Percentiles rank a stretch among this genome's conserved stretches.
These are phyloP conservation scores for Eimeria falciformis DNA, from an alignment of 169 alveolate species.

Conservation along the genomic window DNA sequence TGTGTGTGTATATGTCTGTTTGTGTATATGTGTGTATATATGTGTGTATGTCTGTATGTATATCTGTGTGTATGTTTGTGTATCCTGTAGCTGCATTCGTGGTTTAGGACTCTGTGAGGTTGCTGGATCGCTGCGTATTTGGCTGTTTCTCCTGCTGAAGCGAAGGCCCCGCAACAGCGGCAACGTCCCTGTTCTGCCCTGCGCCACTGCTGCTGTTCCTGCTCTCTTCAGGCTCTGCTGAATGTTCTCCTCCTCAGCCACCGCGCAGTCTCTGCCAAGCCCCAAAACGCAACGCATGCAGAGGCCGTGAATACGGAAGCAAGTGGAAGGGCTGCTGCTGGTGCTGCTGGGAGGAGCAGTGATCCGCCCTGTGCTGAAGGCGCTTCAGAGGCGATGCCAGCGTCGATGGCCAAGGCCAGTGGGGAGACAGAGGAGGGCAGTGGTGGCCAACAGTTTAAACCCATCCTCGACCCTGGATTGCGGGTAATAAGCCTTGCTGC, in stretches of 20 bases:
- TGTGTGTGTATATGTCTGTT: no score
- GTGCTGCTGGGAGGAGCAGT: neutral
- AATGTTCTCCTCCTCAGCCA: slow-evolving; percentile 70
- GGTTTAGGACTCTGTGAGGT: no score
- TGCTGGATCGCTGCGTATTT: neutral
- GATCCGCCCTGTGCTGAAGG: neutral
- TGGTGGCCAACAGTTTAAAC: neutral
- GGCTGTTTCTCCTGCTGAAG: neutral
- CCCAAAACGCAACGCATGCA: slow-evolving; percentile 6
- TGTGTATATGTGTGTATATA: no score
- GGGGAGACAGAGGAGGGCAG: neutral
- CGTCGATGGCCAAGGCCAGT: neutral
- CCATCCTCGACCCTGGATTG: slow-evolving; percentile 8
- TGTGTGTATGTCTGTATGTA: no score
- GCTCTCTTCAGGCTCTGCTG: slow-evolving; percentile 68
- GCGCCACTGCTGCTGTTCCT: neutral
- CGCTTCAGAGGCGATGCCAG: neutral
- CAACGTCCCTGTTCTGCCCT: neutral
- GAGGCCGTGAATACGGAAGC: neutral
- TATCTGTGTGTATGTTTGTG: neutral
- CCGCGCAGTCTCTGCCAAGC: slow-evolving; percentile 44
- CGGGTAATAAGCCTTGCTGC: neutral
- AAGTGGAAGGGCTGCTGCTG: neutral
- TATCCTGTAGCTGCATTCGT: neutral
- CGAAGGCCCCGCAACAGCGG: neutral